Conservation (phyloP, 306 rosid genomes). For the Cercis canadensis region DNA sequence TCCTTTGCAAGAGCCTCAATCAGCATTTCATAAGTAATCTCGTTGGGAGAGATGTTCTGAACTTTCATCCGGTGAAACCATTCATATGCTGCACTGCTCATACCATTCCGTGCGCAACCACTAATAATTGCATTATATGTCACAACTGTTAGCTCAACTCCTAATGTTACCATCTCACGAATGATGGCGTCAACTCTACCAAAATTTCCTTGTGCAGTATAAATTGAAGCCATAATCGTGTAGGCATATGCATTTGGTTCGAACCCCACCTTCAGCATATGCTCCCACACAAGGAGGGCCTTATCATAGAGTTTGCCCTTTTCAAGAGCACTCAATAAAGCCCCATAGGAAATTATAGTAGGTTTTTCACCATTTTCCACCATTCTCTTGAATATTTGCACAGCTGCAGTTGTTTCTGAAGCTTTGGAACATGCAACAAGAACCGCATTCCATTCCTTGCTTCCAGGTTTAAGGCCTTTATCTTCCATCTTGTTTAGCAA, state of each 20-base stretch:
- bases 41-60: constrained; percentile 70
- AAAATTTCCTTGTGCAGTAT: constrained; percentile 83
- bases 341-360: constrained; percentile 83
- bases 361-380: constrained; percentile 94
- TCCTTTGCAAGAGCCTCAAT: constrained; percentile 89
- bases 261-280: constrained; percentile 84
- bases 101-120: constrained; percentile 69
- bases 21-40: constrained; percentile 80
- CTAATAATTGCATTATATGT: constrained; percentile 89
- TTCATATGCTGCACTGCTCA: constrained; percentile 78
- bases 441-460: constrained; percentile 90
- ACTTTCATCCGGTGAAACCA: constrained; percentile 93
- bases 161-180: constrained; percentile 67
- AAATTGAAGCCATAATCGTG: constrained; percentile 89
- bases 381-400: constrained; percentile 85
- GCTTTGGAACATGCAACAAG: constrained; percentile 95
- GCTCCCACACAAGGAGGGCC: constrained; percentile 86
- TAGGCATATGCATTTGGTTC: constrained; percentile 79
- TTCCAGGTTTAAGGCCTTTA: constrained; percentile 89
- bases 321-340: constrained; percentile 91
- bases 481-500: constrained; percentile 97
- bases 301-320: constrained; percentile 90
- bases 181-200: constrained; percentile 74
- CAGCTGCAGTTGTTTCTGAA: constrained; percentile 82
- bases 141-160: constrained; percentile 77